A percentile compares a stretch with the other conserved stretches of the same genome.
Evolutionary conservation across 371 early-diverging fungal genomes (phyloP).

Genomic region (Coemansia sp.): DNA sequence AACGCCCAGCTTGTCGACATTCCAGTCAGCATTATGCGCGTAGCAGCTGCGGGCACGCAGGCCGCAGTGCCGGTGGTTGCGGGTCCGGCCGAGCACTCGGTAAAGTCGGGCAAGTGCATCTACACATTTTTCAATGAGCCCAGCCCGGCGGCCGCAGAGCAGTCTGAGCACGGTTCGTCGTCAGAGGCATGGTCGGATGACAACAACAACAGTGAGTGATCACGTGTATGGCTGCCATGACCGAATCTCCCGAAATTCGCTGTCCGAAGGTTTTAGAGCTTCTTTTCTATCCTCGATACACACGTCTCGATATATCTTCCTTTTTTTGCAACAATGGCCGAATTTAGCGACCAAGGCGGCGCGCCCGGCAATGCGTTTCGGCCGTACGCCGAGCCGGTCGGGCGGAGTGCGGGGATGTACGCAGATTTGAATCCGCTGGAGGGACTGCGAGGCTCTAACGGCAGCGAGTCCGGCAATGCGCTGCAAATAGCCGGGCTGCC

Average conservation of each 20-base stretch:
- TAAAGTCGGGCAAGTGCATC: constrained; percentile 41
- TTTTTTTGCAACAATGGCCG: constrained; percentile 21
- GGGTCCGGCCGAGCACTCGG: constrained; percentile 3
- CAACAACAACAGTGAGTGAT: neutral
- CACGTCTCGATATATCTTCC: neutral
- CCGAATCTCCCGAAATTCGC: too few species aligned
- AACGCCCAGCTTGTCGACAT: constrained; percentile 14
- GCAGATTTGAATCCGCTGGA: constrained; percentile 41
- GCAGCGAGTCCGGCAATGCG: constrained; percentile 2
- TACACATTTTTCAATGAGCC: constrained; percentile 2
- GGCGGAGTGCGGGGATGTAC: constrained; percentile 9
- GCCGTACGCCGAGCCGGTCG: constrained; percentile 41
- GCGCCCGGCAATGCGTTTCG: constrained; percentile 27
- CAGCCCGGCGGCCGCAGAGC: neutral
- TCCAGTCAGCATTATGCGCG: constrained; percentile 17
- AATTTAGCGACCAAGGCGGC: constrained; percentile 24
- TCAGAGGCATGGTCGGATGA: constrained; percentile 3
- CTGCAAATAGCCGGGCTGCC: constrained; percentile 11
- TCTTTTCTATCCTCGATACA: neutral
- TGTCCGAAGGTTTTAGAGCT: neutral
- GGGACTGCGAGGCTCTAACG: constrained; percentile 18
- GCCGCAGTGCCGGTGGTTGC: constrained; percentile 14
- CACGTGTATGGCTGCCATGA: neutral
- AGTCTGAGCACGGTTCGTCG: neutral
- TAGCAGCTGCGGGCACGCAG: constrained; percentile 11